Evolutionary conservation across 2,329 filamentous ascomycete species (phyloP), one percentile per base, ranked within the genome.

Genomic region (Colletotrichum siamense): DNA sequence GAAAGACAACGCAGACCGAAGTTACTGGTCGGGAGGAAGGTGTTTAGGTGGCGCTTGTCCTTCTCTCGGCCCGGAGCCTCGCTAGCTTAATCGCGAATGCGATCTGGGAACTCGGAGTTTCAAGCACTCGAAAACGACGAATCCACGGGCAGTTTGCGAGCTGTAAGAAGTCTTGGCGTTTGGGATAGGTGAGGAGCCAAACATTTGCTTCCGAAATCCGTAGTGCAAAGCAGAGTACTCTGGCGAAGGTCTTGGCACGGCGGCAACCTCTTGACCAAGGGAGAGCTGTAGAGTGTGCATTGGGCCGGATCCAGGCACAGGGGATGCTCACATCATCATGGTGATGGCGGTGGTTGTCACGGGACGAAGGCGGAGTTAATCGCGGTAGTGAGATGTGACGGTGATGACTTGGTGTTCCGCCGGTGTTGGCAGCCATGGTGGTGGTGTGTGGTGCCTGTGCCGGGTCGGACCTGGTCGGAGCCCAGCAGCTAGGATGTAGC

Each of bases 71-170:
- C 64, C 55, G 22, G n/a, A 49, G 68, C 24, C 49, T 26, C 30
- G 68, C n/a, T 49, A 28, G 63, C 26, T 26, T 32, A 39, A 61
- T 75, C 69, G 73, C 69, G 62, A 75, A 67, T 44, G 69, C 69
- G 73, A 75, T 64, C 63, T 34, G 44, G 68, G 55, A 8, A 6
- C 18, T 52, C 22, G 24, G 22, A 55, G 15, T 26, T 36, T 16
- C 24, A 12, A 57, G 30, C n/a, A 26, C 34, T 62, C 28, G 28
- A 69, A 39, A 9, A 39, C 30, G n/a, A 39, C 49, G n/a, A 44
- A 59, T 16, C 24, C 34, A 49, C 28, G 24, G 49, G 26, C 22
- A 57, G 28, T 32, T 30, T 69, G 52, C 22, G 32, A 59, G 52
- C 16, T 15, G 62, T 52, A 39, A 34, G 44, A 26, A 55, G 22